Base-by-base conservation (phyloP, 176 grass and related monocot genomes). In the Saccharum officinarum region DNA sequence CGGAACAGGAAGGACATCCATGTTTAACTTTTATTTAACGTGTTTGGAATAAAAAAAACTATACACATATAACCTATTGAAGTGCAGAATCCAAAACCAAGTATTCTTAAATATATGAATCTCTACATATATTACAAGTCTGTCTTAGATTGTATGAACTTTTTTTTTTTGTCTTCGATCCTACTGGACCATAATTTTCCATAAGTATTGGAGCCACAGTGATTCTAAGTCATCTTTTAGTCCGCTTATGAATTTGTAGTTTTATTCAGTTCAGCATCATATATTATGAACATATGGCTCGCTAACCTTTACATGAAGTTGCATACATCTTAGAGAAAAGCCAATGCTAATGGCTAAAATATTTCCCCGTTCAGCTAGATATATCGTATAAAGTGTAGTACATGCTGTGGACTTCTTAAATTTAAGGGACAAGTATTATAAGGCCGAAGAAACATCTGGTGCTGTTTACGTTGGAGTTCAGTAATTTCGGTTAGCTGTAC, bases 91-190 rank as follows among this genome's bases (percentile, higher is more conserved):
- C 7, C 28, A 30, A 28, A 65, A 20, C 46, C 17, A 20, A 65
- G 4, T 31, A 17, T 15, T 6, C 0, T 44, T 79, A 30, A 63
- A 30, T 30, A 31, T 25, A 64, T 46, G n/a, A 41, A 8, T 79
- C 6, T 4, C 23, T 28, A 0, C 37, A 73, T 42, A 28, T 40
- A 60, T 40, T 79, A 4, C 4, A 28, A 0, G 36, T 63, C 8
- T 7, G 8, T 61, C 2, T 20, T 12, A 62, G 26, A 36, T 61
- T 62, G 1, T 77, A 65, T 67, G 0, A 12, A 0, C 4, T 3
- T 1, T 46, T 65, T 20, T n/a, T 22, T 63, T 64, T 63, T 47
- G 52, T 82, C 30, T 82, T 77, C 26, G 33, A 74, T 87, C 23
- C 28, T 50, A 69, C 10, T 78, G 20, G 7, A 63, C 17, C 59